Percentiles rank a stretch among this genome's conserved stretches.
These are phyloP conservation scores for Rubus parviflorus DNA, from an alignment of 306 rosid genomes.

Conservation along the genomic window DNA sequence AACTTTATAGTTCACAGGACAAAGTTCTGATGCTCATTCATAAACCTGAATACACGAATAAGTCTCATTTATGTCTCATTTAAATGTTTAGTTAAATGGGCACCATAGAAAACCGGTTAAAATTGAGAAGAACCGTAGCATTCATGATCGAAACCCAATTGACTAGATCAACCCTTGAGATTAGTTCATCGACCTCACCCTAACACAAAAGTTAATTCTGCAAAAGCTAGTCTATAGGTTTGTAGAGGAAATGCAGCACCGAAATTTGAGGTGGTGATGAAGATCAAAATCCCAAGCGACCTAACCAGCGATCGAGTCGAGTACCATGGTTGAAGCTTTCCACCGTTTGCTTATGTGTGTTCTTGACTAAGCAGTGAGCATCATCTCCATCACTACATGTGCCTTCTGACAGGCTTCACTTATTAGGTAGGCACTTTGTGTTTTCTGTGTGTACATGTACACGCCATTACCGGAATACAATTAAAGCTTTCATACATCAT, in stretches of 20 bases:
- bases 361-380: constrained; percentile 1
- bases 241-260: not conserved
- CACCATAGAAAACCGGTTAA: too few species aligned
- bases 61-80: too few species aligned
- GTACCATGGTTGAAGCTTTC: not conserved
- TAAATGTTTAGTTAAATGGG: too few species aligned
- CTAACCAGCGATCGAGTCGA: not conserved
- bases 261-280: constrained; percentile 11
- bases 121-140: not conserved
- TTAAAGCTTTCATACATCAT: too few species aligned
- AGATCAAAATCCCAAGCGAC: not conserved
- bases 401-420: constrained; percentile 8
- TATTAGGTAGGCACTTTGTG: constrained; percentile 5
- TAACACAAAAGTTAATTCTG: not conserved
- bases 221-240: not conserved
- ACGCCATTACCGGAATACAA: not conserved
- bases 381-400: constrained; percentile 12
- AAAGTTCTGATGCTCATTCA: not conserved
- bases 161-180: not conserved
- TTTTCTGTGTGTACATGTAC: not conserved
- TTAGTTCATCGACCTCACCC: not conserved
- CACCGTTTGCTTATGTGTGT: not conserved
- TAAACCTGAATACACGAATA: not conserved
- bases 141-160: not conserved
- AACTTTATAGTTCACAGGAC: not conserved